Conservation (phyloP, 192 early-diverging fungal genomes). For the Entomortierella chlamydospora region DNA sequence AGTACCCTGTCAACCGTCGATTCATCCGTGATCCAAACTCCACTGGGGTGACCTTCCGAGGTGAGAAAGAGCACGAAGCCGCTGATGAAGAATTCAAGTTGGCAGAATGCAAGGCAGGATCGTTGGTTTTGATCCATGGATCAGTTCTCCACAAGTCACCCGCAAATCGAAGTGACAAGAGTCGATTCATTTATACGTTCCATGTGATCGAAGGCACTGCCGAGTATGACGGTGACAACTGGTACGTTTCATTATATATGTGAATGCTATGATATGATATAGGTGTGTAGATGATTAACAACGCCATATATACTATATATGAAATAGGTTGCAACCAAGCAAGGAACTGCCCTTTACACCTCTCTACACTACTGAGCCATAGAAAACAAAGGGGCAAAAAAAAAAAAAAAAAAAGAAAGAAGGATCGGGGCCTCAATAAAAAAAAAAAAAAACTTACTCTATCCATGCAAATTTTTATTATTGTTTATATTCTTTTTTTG, state of each 20-base stretch:
- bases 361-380: slow-evolving; percentile 29
- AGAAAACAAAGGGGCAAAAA: no score
- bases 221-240: slow-evolving; percentile 83
- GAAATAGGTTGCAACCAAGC: slow-evolving; percentile 50
- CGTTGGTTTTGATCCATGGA: slow-evolving; percentile 92
- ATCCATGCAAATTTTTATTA: no score
- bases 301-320: not conserved
- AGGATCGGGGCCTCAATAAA: no score
- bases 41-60: slow-evolving; percentile 69
- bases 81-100: slow-evolving; percentile 65
- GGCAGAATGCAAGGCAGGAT: slow-evolving; percentile 70
- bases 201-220: slow-evolving; percentile 87
- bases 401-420: no score
- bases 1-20: slow-evolving; percentile 68
- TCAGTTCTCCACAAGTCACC: slow-evolving; percentile 86
- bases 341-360: slow-evolving; percentile 55
- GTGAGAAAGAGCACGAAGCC: slow-evolving; percentile 54
- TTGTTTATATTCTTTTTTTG: no score
- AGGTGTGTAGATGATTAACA: not conserved
- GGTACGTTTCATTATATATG: slow-evolving; percentile 62
- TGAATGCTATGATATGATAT: not conserved
- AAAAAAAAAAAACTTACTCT: no score
- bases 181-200: slow-evolving; percentile 95
- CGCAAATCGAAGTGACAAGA: slow-evolving; percentile 79
- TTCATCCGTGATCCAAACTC: slow-evolving; percentile 70